Conservation (phyloP, 495 filamentous ascomycete genomes). For the Pseudomonodictys pantanalensis region DNA sequence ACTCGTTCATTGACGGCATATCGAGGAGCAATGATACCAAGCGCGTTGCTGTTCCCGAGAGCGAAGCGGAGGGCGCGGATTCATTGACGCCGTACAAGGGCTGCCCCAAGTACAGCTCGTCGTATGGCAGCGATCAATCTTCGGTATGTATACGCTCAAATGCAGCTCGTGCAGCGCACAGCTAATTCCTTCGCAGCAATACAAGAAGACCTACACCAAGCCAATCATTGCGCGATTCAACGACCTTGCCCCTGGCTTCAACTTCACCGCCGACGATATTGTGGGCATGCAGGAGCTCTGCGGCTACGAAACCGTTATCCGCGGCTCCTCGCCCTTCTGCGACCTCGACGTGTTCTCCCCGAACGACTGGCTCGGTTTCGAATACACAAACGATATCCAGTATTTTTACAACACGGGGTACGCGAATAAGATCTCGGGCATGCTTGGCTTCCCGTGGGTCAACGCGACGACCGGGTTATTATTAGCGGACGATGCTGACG, state of each 20-base stretch:
- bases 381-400: conserved; percentile 49
- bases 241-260: conserved; percentile 44
- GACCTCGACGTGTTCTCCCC: conserved; percentile 46
- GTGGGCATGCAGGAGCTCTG: conserved; percentile 52
- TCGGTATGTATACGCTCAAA: conserved; percentile 9
- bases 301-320: conserved; percentile 51
- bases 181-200: conserved; percentile 25
- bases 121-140: conserved; percentile 47
- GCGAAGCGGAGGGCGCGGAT: conserved; percentile 42
- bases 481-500: conserved; percentile 29
- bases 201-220: conserved; percentile 45
- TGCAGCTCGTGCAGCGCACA: neutral
- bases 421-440: conserved; percentile 43
- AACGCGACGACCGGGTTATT: conserved; percentile 45
- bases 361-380: conserved; percentile 50
- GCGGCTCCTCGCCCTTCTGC: conserved; percentile 49
- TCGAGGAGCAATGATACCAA: conserved; percentile 45
- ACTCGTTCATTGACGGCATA: conserved; percentile 46
- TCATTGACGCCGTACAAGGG: conserved; percentile 50
- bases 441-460: conserved; percentile 50
- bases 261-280: conserved; percentile 49
- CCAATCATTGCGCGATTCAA: conserved; percentile 48
- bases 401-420: conserved; percentile 53
- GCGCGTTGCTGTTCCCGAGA: conserved; percentile 44
- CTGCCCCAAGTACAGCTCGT: conserved; percentile 49